phyloP scores from a whole-genome alignment of 2,329 filamentous ascomycete species.

The Trematosphaeria pertusa region DNA sequence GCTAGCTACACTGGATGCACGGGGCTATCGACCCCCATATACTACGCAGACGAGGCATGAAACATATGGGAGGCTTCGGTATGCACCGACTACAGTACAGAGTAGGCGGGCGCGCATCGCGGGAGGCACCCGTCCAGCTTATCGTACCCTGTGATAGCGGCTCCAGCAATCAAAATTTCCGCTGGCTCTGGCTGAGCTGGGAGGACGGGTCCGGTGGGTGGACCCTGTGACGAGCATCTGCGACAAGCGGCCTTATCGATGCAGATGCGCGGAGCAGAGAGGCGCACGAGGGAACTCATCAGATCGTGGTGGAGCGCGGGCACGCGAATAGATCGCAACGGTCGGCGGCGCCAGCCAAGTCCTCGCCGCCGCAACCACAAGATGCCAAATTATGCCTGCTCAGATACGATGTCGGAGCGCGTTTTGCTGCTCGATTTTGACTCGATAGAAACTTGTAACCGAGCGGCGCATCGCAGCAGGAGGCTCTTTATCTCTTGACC shows the following conservation, averaged over 20 bases:
- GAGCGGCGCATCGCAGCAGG: too few relatives aligned
- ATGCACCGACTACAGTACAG: neutral
- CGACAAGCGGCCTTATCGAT: slow-evolving; percentile 3
- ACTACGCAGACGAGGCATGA: neutral
- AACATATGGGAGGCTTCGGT: neutral
- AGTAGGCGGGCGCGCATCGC: neutral
- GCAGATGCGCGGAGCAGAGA: slow-evolving; percentile 5
- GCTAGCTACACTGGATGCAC: too few relatives aligned
- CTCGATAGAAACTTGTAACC: slow-evolving; percentile 43
- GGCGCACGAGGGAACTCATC: neutral
- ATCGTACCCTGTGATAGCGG: slow-evolving; percentile 4
- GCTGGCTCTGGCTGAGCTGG: neutral
- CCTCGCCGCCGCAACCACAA: neutral
- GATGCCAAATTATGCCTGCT: neutral
- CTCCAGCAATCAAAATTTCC: neutral
- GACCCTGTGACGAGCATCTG: slow-evolving; percentile 16
- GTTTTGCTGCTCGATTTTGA: slow-evolving; percentile 18
- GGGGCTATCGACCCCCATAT: neutral
- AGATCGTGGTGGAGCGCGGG: neutral
- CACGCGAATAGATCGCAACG: slow-evolving; percentile 18
- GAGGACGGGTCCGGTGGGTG: slow-evolving; percentile 9
- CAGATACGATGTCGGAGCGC: slow-evolving; percentile 18
- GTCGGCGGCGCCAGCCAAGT: slow-evolving; percentile 4
- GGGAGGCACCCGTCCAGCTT: neutral
- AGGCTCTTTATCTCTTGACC: too few relatives aligned